Percentiles rank a stretch among this genome's conserved stretches.
These are phyloP conservation scores for Cordyceps fumosorosea DNA, from an alignment of 2,329 filamentous ascomycete genomes.

Conservation along the genomic window DNA sequence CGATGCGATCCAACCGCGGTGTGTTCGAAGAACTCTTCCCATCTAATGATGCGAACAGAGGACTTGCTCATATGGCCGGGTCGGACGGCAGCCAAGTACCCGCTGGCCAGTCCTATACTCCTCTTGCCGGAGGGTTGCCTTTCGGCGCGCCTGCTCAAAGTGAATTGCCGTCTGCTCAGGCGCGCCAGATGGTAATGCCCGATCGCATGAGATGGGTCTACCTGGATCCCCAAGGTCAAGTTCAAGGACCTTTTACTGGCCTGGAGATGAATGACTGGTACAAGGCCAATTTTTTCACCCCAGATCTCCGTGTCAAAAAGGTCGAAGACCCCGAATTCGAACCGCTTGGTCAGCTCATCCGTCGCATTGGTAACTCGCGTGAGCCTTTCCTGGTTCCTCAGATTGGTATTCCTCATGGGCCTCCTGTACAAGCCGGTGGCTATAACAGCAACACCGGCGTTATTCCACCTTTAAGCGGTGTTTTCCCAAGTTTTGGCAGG, in stretches of 20 bases:
- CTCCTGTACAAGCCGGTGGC: conserved; percentile 47
- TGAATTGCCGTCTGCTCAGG: conserved; percentile 57
- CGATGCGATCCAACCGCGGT: conserved; percentile 48
- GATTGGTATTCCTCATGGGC: conserved; percentile 88
- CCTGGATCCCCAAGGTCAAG: conserved; percentile 83
- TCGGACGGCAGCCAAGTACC: conserved; percentile 1
- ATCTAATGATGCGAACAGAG: conserved; percentile 22
- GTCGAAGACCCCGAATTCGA: conserved; percentile 92
- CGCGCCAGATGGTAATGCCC: conserved; percentile 96
- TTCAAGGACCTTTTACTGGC: conserved; percentile 91
- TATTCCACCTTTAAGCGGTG: conserved; percentile 83
- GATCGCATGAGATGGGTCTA: conserved; percentile 99
- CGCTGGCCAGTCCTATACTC: conserved; percentile 28
- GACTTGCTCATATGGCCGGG: conserved; percentile 25
- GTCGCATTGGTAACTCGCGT: conserved; percentile 92
- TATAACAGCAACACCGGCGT: conserved; percentile 54
- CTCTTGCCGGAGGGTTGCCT: conserved; percentile 27
- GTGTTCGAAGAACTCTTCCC: conserved; percentile 51
- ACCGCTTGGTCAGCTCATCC: conserved; percentile 86
- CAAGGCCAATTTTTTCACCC: conserved; percentile 95
- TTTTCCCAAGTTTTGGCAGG: conserved; percentile 89
- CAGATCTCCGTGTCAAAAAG: conserved; percentile 91
- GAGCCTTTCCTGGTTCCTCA: conserved; percentile 97
- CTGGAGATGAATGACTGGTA: conserved; percentile 99
- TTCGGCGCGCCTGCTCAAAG: conserved; percentile 29